A percentile compares a stretch with the other conserved stretches of the same genome.
These are phyloP conservation scores for Canna indica DNA, from an alignment of 176 grass and related monocot genomes.

Conservation along the genomic window DNA sequence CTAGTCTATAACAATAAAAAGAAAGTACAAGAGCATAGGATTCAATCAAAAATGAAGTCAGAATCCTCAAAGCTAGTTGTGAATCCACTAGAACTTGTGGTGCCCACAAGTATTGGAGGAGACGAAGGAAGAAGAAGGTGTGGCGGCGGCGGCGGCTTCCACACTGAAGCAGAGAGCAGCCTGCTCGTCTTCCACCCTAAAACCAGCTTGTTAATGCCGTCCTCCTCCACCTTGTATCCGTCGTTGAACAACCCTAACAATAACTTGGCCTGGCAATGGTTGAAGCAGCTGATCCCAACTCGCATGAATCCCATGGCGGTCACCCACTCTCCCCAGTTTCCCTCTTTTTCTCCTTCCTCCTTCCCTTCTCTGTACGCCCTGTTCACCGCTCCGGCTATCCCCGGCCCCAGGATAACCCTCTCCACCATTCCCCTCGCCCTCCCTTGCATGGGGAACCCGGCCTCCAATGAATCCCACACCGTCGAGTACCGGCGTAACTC, in stretches of 20 bases:
- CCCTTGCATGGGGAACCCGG: constrained; percentile 55
- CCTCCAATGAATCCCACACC: constrained; percentile 64
- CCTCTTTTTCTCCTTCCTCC: constrained; percentile 16
- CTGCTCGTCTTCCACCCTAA: constrained; percentile 43
- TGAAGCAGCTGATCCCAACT: constrained; percentile 55
- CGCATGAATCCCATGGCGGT: constrained; percentile 26
- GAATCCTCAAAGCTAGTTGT: too few species aligned
- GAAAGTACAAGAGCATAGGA: too few species aligned
- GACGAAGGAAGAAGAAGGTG: neutral
- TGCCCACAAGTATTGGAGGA: too few species aligned
- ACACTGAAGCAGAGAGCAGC: constrained; percentile 21
- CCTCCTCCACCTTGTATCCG: constrained; percentile 51
- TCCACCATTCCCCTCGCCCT: constrained; percentile 43
- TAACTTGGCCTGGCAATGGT: constrained; percentile 57
- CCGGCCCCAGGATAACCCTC: constrained; percentile 41
- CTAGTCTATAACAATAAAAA: too few species aligned
- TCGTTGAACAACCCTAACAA: constrained; percentile 59
- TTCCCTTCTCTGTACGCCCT: constrained; percentile 26
- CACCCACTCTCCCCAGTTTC: constrained; percentile 54
- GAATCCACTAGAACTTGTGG: too few species aligned
- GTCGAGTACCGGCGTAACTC: constrained; percentile 51
- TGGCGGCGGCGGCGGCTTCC: neutral
- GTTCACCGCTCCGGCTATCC: constrained; percentile 43
- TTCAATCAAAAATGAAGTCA: too few species aligned
- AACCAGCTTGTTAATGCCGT: constrained; percentile 41